Percentiles rank a stretch among this genome's conserved stretches.
phyloP scores from a whole-genome alignment of 2,329 filamentous ascomycete species.

The Gnomoniopsis smithogilvyi region DNA sequence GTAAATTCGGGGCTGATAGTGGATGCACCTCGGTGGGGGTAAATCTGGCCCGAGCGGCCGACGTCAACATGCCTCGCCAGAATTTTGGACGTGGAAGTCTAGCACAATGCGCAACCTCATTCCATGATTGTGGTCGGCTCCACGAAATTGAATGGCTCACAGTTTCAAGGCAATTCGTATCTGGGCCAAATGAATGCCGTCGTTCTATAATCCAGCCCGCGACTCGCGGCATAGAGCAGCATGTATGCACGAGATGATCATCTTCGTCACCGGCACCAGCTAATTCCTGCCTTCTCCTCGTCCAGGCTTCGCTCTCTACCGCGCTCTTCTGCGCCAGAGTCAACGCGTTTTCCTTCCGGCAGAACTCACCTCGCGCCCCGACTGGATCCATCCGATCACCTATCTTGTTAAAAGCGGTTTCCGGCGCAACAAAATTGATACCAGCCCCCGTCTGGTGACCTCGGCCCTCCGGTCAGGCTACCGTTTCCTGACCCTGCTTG shows the following conservation, averaged over 20 bases:
- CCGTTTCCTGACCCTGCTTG: conserved; percentile 40
- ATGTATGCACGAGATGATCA: conserved; percentile 30
- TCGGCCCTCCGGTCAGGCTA: conserved; percentile 67
- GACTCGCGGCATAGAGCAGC: conserved; percentile 52
- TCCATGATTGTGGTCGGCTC: too few relatives aligned
- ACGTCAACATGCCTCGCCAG: neutral
- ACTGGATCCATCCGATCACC: conserved; percentile 43
- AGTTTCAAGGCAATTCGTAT: conserved; percentile 3
- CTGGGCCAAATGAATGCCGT: conserved; percentile 30
- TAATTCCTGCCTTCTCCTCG: neutral
- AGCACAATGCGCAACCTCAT: neutral
- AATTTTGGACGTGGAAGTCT: neutral
- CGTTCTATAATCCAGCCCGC: conserved; percentile 44
- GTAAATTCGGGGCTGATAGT: too few relatives aligned
- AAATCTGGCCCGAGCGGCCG: neutral
- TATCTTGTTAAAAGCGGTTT: conserved; percentile 62
- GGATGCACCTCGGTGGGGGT: too few relatives aligned
- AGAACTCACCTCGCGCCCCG: conserved; percentile 34
- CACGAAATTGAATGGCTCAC: neutral
- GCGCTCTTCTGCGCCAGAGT: conserved; percentile 62
- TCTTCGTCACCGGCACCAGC: neutral
- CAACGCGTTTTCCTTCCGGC: conserved; percentile 49
- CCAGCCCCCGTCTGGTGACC: conserved; percentile 57
- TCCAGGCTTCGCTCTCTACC: conserved; percentile 67
- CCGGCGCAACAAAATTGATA: conserved; percentile 53